Conservation (phyloP, 257 asterid species). For the Nyctanthes arbortristis region DNA sequence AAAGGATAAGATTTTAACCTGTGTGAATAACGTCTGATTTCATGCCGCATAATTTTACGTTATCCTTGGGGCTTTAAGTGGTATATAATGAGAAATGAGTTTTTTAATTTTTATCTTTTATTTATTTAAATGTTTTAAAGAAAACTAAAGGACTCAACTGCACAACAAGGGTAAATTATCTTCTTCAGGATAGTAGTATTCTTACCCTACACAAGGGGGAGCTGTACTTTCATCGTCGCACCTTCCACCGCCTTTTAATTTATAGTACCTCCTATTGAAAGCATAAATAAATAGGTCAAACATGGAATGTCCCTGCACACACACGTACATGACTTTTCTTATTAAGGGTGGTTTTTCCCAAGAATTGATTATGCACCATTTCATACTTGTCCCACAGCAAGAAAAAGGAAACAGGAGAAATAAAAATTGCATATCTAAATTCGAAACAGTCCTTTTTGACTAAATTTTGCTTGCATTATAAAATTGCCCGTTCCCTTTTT, state of each 20-base stretch:
- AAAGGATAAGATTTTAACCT: background rate
- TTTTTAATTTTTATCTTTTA: no score
- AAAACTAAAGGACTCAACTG: background rate
- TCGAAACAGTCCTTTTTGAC: no score
- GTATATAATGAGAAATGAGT: background rate
- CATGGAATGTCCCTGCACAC: no score
- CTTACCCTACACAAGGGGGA: conserved; percentile 98
- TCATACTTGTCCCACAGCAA: no score
- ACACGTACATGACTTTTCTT: background rate
- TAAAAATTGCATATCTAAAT: no score
- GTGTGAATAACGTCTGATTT: background rate
- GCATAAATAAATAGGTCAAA: background rate
- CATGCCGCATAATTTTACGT: background rate
- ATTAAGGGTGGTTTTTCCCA: no score
- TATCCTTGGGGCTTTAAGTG: background rate
- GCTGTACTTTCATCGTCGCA: conserved; percentile 69
- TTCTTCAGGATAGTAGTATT: background rate
- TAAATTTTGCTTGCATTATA: no score
- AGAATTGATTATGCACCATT: no score
- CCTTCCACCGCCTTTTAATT: conserved; percentile 51
- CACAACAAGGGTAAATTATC: background rate
- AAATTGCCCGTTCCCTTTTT: no score
- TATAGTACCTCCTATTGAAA: conserved; percentile 62
- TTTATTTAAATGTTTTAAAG: no score
- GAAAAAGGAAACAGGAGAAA: no score